Conservation (phyloP, 2,329 filamentous ascomycete genomes). For the Arthrobotrys sinensis region DNA sequence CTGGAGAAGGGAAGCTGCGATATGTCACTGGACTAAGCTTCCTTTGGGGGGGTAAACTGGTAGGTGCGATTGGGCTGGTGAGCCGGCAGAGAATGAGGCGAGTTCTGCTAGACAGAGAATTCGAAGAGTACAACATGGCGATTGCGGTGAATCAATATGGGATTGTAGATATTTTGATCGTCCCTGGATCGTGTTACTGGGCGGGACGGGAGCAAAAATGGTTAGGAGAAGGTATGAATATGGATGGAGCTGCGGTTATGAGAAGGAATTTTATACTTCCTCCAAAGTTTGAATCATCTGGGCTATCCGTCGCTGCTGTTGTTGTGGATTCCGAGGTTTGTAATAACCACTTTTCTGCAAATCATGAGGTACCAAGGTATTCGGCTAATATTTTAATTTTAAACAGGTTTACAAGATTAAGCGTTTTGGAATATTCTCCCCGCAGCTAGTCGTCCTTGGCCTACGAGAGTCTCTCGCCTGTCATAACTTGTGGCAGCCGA, state of each 20-base stretch:
- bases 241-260: background rate
- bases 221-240: constrained; percentile 24
- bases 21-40: constrained; percentile 28
- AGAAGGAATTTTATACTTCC: background rate
- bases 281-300: background rate
- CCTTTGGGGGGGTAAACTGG: background rate
- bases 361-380: too few relatives aligned
- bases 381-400: too few relatives aligned
- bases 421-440: constrained; percentile 31
- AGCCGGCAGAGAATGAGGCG: background rate
- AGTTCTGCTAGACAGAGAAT: background rate
- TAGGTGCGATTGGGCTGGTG: constrained; percentile 17
- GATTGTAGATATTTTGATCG: constrained; percentile 35
- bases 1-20: constrained; percentile 2
- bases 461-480: background rate
- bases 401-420: constrained; percentile 33
- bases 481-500: background rate
- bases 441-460: background rate
- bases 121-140: background rate
- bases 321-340: constrained; percentile 20
- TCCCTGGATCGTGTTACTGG: background rate
- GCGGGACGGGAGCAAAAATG: background rate
- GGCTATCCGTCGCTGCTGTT: background rate
- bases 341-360: background rate
- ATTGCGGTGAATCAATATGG: constrained; percentile 21